phyloP scores from a whole-genome alignment of 1,284 basidiomycete genomes.

The Irpex lacteus region DNA sequence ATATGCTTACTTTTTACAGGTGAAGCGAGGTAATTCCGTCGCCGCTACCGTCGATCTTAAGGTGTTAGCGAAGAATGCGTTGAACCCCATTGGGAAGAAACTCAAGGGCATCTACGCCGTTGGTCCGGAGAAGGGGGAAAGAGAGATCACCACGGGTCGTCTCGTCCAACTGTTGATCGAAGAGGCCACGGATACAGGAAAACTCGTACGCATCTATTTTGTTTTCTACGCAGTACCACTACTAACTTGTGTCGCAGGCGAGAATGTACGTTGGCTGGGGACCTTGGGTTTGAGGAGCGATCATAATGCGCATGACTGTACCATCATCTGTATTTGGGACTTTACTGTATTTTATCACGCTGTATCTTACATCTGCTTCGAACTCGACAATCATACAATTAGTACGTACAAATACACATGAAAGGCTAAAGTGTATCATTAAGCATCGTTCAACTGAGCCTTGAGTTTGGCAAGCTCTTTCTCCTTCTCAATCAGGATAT shows the following conservation, averaged over 20 bases:
- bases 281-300: constrained; percentile 11
- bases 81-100: constrained; percentile 83
- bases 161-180: constrained; percentile 89
- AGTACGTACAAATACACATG: constrained; percentile 1
- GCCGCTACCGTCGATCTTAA: constrained; percentile 53
- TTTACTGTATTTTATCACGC: not conserved
- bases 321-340: not conserved
- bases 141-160: constrained; percentile 77
- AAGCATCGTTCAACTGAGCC: constrained; percentile 39
- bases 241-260: constrained; percentile 36
- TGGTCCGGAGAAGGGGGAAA: constrained; percentile 50
- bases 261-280: constrained; percentile 89
- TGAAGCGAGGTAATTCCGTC: constrained; percentile 34
- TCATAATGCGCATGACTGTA: not conserved
- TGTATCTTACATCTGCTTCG: not conserved
- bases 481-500: constrained; percentile 67
- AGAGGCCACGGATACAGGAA: constrained; percentile 72
- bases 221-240: constrained; percentile 1
- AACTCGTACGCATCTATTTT: constrained; percentile 57
- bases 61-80: constrained; percentile 67
- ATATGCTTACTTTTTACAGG: no score
- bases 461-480: constrained; percentile 65
- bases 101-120: constrained; percentile 71
- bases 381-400: not conserved
- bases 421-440: not conserved